Base-by-base conservation (phyloP, 208 protist genomes). In the Phytomonas sp. region DNA sequence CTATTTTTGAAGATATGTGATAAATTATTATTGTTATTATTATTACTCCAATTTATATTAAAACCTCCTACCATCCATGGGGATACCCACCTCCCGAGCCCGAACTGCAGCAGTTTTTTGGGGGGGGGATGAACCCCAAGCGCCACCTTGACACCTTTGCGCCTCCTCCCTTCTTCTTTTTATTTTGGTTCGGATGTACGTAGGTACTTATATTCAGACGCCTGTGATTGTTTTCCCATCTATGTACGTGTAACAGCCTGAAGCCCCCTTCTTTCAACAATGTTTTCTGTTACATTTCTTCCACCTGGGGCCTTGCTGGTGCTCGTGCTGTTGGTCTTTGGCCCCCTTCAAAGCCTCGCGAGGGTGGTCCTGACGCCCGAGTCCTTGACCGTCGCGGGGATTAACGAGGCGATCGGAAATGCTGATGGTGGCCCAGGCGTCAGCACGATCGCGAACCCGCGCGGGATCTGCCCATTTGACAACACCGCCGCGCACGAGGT, bases 301-400 rank as follows among this genome's bases (percentile, higher is more conserved):
- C 0, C 45, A 56, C 26, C 19, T 19, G 8, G 10, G 4, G 26
- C 26, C 45, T 26, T 56, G 6, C 5, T 56, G 2, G 45, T 26
- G 45, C 19, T 19, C 19, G 45, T 19, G 19, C 19, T 56, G 6
- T 0, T 56, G 19, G 19, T 26, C 19, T 26, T 56, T 56, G 19
- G 2, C 19, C 26, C 45, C 45, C 0, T 56, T 56, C 45, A 56
- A 56, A 56, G 19, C 2, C 73, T 42, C 10, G 63, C 42, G 0
- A 56, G 65, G 14, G 76, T 80, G 64, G 36, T 40, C 1, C 62
- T 82, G 29, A 37, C 36, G 66, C 74, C 73, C 16, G 36, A 75
- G 16, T 71, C 67, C 26, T 23, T 32, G 60, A 84, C 76, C 29
- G 78, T 92, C 26, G 77, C 84, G 12, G 87, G 83, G n/a, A 4